Evolutionary conservation across 345 rosid species (phyloP).

Genomic region (Combretum micranthum): DNA sequence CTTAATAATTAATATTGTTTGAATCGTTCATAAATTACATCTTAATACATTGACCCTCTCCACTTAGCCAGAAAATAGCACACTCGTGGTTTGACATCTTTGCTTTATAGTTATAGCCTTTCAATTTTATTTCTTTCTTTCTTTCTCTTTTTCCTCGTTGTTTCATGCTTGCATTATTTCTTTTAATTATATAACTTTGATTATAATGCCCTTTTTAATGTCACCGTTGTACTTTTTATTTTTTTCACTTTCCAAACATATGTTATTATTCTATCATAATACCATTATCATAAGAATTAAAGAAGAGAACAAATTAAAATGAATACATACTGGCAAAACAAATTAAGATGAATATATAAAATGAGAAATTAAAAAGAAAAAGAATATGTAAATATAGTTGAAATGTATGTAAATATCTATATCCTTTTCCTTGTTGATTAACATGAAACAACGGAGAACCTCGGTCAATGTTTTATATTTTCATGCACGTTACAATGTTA

Average conservation of each 20-base stretch:
- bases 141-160: too few species aligned
- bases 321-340: too few species aligned
- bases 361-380: too few species aligned
- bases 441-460: conserved; percentile 1
- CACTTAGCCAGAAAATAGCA: too few species aligned
- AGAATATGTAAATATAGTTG: not conserved
- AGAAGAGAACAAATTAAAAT: too few species aligned
- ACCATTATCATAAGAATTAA: too few species aligned
- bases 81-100: not conserved
- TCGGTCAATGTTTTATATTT: not conserved
- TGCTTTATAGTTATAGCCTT: not conserved
- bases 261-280: too few species aligned
- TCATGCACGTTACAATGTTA: too few species aligned
- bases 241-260: not conserved
- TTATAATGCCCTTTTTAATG: not conserved
- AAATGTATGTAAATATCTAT: too few species aligned
- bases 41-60: not conserved
- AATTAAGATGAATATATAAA: too few species aligned
- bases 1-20: not conserved
- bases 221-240: not conserved
- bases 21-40: not conserved
- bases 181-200: not conserved
- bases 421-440: not conserved
- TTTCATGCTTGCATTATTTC: not conserved
- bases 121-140: too few species aligned